phyloP scores from a whole-genome alignment of 2,329 filamentous ascomycete species.

The Teratosphaeria zuluensis region DNA sequence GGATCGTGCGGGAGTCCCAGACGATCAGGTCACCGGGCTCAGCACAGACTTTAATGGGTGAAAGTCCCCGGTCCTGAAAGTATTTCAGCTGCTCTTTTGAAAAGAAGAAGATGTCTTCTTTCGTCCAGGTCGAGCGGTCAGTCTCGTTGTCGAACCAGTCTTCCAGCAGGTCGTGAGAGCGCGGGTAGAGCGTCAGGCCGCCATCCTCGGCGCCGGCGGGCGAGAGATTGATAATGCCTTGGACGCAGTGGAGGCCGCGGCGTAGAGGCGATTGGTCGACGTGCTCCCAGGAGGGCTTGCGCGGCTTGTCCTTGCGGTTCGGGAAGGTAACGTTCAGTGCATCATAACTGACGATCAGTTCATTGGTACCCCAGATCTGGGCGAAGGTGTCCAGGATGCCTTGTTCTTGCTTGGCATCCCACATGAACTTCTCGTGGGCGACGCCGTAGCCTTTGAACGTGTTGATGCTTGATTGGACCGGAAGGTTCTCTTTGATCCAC shows the following conservation, averaged over 20 bases:
- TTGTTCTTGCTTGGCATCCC: background rate
- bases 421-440: background rate
- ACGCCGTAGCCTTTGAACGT: background rate
- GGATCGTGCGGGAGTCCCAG: constrained; percentile 30
- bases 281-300: background rate
- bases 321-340: too few species aligned
- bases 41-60: constrained; percentile 1
- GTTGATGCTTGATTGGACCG: background rate
- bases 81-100: background rate
- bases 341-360: too few species aligned
- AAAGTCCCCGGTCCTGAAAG: background rate
- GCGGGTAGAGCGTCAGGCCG: background rate
- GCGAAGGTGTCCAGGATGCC: background rate
- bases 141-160: constrained; percentile 1
- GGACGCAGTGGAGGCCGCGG: background rate
- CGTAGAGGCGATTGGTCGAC: background rate
- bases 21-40: constrained; percentile 9
- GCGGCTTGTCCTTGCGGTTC: too few species aligned
- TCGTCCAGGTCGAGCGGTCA: background rate
- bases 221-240: background rate
- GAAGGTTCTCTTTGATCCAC: background rate
- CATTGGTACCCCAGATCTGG: background rate
- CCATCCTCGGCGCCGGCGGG: background rate
- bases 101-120: background rate
- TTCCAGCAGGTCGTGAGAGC: background rate